Conservation (phyloP, 805 yeast species). For the Lipomyces anomalus region DNA sequence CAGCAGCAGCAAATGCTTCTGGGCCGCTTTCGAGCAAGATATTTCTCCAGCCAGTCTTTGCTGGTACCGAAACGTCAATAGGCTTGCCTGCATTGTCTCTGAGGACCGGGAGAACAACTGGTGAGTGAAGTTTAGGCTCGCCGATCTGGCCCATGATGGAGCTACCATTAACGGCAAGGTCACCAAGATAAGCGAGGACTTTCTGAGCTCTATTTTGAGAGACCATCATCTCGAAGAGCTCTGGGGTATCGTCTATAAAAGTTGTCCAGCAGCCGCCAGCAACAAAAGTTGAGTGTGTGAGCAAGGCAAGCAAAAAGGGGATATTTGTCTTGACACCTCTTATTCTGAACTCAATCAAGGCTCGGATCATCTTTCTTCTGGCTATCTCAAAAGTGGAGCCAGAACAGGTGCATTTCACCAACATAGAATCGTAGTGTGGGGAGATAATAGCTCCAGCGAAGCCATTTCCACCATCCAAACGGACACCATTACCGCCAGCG, state of each 20-base stretch:
- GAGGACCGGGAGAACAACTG: conserved; percentile 69
- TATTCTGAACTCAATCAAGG: conserved; percentile 94
- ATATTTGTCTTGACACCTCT: conserved; percentile 99
- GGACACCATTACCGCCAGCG: conserved; percentile 98
- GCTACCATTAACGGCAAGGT: conserved; percentile 91
- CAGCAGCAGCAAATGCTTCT: conserved; percentile 80
- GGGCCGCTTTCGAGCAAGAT: conserved; percentile 81
- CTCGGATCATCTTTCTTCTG: conserved; percentile 94
- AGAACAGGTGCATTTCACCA: conserved; percentile 95
- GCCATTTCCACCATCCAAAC: conserved; percentile 98
- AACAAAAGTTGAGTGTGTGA: conserved; percentile 85
- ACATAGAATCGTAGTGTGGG: conserved; percentile 96
- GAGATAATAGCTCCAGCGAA: conserved; percentile 94
- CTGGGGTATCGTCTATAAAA: conserved; percentile 96
- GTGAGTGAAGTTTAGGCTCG: conserved; percentile 69
- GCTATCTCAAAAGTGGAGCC: conserved; percentile 96
- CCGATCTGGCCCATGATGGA: conserved; percentile 95
- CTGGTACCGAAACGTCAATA: conserved; percentile 54
- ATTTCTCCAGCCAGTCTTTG: conserved; percentile 88
- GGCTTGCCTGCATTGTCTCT: conserved; percentile 56
- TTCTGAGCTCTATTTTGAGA: conserved; percentile 97
- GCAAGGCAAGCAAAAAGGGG: conserved; percentile 85
- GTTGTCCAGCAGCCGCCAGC: conserved; percentile 95
- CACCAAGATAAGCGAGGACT: conserved; percentile 83
- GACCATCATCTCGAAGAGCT: conserved; percentile 85